phyloP scores from a whole-genome alignment of 2,329 filamentous ascomycete species.

The Fusarium circinatum region DNA sequence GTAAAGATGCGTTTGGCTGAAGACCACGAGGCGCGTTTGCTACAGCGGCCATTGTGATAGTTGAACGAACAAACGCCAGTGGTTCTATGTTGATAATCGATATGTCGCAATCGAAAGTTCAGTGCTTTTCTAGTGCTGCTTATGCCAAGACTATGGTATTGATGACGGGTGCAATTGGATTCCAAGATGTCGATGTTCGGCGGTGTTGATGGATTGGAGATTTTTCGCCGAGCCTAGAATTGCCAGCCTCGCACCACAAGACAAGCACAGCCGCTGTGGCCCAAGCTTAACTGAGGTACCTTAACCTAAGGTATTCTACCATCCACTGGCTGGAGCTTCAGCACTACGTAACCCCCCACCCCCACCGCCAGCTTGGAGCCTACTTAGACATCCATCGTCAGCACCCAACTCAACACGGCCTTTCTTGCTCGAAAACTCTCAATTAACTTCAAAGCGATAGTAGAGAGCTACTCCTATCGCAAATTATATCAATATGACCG shows the following conservation, averaged over 20 bases:
- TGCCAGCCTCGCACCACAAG: constrained; percentile 37
- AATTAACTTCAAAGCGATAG: constrained; percentile 69
- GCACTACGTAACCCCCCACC: constrained; percentile 44
- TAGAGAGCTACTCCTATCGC: constrained; percentile 83
- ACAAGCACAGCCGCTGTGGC: constrained; percentile 29
- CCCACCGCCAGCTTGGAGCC: constrained; percentile 33
- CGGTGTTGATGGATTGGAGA: constrained; percentile 42
- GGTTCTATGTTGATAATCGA: not conserved
- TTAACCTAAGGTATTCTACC: not conserved
- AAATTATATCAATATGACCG: constrained; percentile 71
- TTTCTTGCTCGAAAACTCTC: constrained; percentile 27
- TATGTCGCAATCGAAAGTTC: not conserved
- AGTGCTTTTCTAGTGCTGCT: not conserved
- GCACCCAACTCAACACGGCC: constrained; percentile 8
- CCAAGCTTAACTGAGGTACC: constrained; percentile 34
- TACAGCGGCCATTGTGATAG: constrained; percentile 48
- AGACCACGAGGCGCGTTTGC: constrained; percentile 53
- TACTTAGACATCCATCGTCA: constrained; percentile 25
- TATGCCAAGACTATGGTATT: constrained; percentile 9
- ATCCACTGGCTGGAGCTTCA: constrained; percentile 30
- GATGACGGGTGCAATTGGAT: constrained; percentile 13
- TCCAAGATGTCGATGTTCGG: constrained; percentile 17
- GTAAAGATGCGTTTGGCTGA: constrained; percentile 55
- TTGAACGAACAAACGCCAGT: not conserved
- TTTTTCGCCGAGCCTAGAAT: constrained; percentile 39